Evolutionary conservation across 1,284 basidiomycete genomes (phyloP).

Genomic region (Inonotus hispidus): DNA sequence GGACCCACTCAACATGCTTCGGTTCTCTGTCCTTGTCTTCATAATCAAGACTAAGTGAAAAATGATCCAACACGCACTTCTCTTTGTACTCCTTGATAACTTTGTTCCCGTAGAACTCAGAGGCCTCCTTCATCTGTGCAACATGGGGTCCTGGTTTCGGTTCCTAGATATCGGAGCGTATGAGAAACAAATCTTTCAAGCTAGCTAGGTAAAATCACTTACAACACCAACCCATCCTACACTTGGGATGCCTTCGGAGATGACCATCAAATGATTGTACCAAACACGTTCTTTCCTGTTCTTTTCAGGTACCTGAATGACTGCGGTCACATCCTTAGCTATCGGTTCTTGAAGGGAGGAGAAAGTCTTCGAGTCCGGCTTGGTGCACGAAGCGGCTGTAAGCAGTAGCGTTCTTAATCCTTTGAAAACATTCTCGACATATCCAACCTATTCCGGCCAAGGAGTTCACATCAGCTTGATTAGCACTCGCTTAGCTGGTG

Average conservation of each 20-base stretch:
- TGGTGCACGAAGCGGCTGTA: constrained; percentile 69
- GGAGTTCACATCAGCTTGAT: constrained; percentile 1
- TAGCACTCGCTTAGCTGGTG: background rate
- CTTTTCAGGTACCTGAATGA: constrained; percentile 79
- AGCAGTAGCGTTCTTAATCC: constrained; percentile 68
- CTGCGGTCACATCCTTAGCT: constrained; percentile 67
- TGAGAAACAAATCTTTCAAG: constrained; percentile 3
- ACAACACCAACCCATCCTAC: constrained; percentile 92
- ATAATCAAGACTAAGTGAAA: constrained; percentile 9
- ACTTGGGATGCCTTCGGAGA: constrained; percentile 81
- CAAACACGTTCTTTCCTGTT: constrained; percentile 80
- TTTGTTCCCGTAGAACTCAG: constrained; percentile 87
- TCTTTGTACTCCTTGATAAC: constrained; percentile 94
- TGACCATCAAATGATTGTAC: constrained; percentile 74
- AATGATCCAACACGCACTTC: constrained; percentile 49
- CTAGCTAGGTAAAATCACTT: constrained; percentile 27
- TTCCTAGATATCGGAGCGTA: constrained; percentile 40
- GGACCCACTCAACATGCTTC: constrained; percentile 89
- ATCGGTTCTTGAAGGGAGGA: constrained; percentile 67
- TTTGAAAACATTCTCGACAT: constrained; percentile 66
- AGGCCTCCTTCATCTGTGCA: constrained; percentile 83
- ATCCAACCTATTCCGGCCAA: constrained; percentile 46
- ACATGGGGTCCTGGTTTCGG: constrained; percentile 82
- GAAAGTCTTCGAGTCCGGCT: constrained; percentile 66
- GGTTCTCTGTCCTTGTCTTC: constrained; percentile 54